A percentile compares a stretch with the other conserved stretches of the same genome.
Evolutionary conservation across 768 basidiomycete species (phyloP).

Genomic region (Cystofilobasidium ferigula): DNA sequence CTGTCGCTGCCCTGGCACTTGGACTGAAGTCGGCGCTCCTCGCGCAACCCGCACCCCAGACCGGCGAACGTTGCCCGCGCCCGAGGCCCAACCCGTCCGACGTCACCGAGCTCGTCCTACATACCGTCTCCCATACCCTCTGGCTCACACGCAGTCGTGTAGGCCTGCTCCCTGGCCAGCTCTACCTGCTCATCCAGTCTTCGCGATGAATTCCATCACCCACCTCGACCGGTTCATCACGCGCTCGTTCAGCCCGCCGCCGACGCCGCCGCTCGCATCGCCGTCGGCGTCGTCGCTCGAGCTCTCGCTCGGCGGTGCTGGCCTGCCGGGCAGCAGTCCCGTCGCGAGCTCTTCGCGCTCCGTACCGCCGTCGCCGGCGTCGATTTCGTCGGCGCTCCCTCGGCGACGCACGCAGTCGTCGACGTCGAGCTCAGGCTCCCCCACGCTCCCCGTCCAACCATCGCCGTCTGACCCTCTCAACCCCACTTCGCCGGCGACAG

Average conservation of each 20-base stretch:
- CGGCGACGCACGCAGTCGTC: background rate
- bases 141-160: too few relatives aligned
- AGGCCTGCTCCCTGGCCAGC: too few relatives aligned
- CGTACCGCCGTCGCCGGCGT: background rate
- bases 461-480: background rate
- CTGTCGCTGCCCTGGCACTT: too few relatives aligned
- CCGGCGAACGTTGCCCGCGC: too few relatives aligned
- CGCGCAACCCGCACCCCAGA: too few relatives aligned
- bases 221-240: constrained; percentile 2
- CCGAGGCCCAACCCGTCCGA: too few relatives aligned
- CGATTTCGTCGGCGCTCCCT: background rate
- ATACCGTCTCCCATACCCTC: too few relatives aligned
- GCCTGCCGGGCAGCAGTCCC: background rate
- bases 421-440: background rate
- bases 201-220: background rate
- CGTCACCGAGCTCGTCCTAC: too few relatives aligned
- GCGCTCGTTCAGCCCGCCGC: background rate
- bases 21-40: too few relatives aligned
- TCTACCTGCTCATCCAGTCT: too few relatives aligned
- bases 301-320: background rate
- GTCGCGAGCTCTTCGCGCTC: background rate
- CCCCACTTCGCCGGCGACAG: background rate
- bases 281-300: background rate
- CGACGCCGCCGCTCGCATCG: background rate
- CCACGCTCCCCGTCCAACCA: background rate